phyloP scores from a whole-genome alignment of 1,284 basidiomycete species.

The Sporisorium sorghi region DNA sequence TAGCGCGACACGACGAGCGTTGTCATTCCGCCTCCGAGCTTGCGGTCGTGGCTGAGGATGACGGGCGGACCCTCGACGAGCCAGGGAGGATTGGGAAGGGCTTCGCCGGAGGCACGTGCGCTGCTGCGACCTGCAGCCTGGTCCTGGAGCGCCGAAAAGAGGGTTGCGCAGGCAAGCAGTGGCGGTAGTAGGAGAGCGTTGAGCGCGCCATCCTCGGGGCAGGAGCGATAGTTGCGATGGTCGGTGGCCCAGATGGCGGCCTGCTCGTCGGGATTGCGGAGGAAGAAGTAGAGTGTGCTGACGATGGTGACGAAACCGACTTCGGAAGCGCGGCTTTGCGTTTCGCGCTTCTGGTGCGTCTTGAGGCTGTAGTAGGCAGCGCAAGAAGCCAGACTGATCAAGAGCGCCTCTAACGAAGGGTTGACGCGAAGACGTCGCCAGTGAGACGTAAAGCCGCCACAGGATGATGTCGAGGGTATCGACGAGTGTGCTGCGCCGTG shows the following conservation, averaged over 20 bases:
- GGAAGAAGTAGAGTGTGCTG: conserved; percentile 51
- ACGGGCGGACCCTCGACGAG: conserved; percentile 49
- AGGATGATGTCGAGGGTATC: neutral
- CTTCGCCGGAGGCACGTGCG: conserved; percentile 44
- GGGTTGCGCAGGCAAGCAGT: conserved; percentile 49
- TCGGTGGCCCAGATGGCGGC: conserved; percentile 63
- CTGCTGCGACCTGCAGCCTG: conserved; percentile 45
- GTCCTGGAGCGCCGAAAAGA: conserved; percentile 54
- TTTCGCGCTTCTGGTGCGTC: conserved; percentile 30
- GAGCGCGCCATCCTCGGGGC: conserved; percentile 58
- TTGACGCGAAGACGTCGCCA: conserved; percentile 37
- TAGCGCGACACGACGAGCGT: conserved; percentile 53
- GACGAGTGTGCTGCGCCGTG: neutral
- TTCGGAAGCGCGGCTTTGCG: conserved; percentile 47
- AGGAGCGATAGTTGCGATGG: conserved; percentile 56
- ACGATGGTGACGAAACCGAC: conserved; percentile 44
- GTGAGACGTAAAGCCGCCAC: neutral
- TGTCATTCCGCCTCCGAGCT: conserved; percentile 40
- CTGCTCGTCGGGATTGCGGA: conserved; percentile 41
- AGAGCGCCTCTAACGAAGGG: conserved; percentile 40
- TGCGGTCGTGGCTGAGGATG: conserved; percentile 43
- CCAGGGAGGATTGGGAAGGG: conserved; percentile 51
- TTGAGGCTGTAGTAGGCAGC: conserved; percentile 40
- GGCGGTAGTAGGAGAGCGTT: conserved; percentile 57
- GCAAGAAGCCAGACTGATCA: conserved; percentile 41